Conservation (phyloP, 2,329 filamentous ascomycete species). For the Fusarium vanettenii region DNA sequence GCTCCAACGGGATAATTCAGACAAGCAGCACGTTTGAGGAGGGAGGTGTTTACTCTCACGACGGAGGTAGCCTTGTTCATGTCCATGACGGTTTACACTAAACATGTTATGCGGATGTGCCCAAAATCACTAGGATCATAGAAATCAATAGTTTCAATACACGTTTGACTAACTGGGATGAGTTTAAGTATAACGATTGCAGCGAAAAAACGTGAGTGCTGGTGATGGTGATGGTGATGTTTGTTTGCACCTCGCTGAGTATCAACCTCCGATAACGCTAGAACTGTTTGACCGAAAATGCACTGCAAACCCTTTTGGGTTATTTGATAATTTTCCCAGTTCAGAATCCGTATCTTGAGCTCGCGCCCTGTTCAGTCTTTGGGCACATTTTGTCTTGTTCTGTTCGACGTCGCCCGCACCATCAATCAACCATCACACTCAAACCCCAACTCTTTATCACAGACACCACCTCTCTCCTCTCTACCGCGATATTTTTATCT, state of each 20-base stretch:
- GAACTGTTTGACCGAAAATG: neutral
- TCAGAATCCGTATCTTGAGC: neutral
- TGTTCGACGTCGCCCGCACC: neutral
- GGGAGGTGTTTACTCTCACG: neutral
- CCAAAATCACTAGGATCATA: too few relatives aligned
- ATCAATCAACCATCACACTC: neutral
- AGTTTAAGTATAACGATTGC: too few relatives aligned
- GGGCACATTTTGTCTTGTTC: neutral
- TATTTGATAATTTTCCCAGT: neutral
- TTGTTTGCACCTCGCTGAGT: neutral
- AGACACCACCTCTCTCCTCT: neutral
- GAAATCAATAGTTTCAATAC: too few relatives aligned
- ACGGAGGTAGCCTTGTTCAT: too few relatives aligned
- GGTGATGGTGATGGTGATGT: neutral
- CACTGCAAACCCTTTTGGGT: neutral
- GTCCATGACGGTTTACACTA: too few relatives aligned
- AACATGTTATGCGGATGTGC: too few relatives aligned
- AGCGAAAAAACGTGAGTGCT: neutral
- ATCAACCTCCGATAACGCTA: neutral
- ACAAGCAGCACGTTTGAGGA: neutral
- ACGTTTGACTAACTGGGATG: too few relatives aligned
- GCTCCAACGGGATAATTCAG: fast-evolving
- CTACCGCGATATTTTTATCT: neutral
- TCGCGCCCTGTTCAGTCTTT: neutral
- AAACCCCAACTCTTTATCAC: neutral